Base-by-base conservation (phyloP, 2,329 filamentous ascomycete species). In the Colletotrichum sansevieriae region DNA sequence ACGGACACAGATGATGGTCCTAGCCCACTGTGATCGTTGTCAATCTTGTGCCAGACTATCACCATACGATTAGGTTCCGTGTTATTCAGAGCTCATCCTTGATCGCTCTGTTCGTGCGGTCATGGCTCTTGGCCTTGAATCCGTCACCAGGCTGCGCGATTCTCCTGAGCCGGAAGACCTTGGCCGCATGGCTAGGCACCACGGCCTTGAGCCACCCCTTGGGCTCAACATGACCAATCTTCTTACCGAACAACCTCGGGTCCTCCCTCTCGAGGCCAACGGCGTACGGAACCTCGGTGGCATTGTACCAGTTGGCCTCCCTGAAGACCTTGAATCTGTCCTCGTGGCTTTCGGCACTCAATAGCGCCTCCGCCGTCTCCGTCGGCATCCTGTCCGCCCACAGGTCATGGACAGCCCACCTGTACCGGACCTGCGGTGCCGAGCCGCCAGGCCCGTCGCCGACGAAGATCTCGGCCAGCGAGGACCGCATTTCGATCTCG, bases 341-440 rank as follows among this genome's bases (percentile, higher is more conserved):
- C 1, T 52, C 65, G n/a, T 68, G 39, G 20, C 52, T 51, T 9
- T 44, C 58, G 12, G 72, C 72, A 4, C 57, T 22, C 12, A 72
- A 22, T 4, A 73, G 59, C n/a, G 63, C 66, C 57, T 61, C 54
- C 0, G 72, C 72, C 25, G 33, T 66, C 22, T 68, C 55, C 11
- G 59, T 60, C 15, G 70, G 22, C 72, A 73, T 73, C 35, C 72
- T 64, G 46, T 72, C 63, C 13, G 72, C 72, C 71, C 70, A 73
- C 4, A 73, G 68, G 39, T 74, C 70, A 43, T 74, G 62, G n/a
- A 73, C 54, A n/a, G 69, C 63, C 72, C 72, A 74, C 43, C 69
- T 64, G 37, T 49, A 68, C 37, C 55, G 35, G 10, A 72, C 70
- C 61, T 74, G 71, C 12, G 65, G 68, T 20, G 73, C 68, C 12